Base-by-base conservation (phyloP, 306 rosid species). In the Sechiopsis laciniata region DNA sequence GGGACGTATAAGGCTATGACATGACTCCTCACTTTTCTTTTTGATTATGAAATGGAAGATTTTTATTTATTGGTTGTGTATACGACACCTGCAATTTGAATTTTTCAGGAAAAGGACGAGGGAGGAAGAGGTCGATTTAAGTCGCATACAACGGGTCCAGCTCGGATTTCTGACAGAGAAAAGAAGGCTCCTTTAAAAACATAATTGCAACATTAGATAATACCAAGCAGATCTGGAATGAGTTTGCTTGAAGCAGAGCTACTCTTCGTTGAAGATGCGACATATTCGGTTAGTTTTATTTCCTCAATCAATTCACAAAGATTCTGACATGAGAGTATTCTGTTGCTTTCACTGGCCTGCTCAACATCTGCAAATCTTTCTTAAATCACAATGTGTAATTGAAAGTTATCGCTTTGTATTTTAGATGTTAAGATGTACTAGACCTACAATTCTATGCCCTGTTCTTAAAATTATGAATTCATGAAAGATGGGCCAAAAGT, bases 101-200 rank as follows among this genome's bases (percentile, higher is more conserved):
- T 79, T 59, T 53, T 84, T 52, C 86, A 95, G 99, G 99, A 95
- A 58, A 91, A 21, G 66, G 97, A 95, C 4, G 99, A 80, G 80
- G 99, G 83, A 83, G 99, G 97, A 60, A 85, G 95, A 81, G 99
- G 99, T 65, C 90, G 99, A 53, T 95, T 95, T 80, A 95, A 95
- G 79, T 95, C 99, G 0, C 99, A 95, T 84, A 82, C 99, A 13
- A 90, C 76, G 0, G 97, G 88, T n/a, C 97, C 99, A 62, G 95
- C 99, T 81, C 83, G 99, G 62, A 95, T 95, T 77, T 86, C 89
- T 21, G 99, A 95, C 88, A 85, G 97, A 88, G 95, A 88, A 87
- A 95, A 95, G 88, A 92, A 95, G 87, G 99, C 97, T 63, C 99
- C 99, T 19, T 66, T 95, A 75, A 95, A 89, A 82, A 83, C 87